Percentiles rank a stretch among this genome's conserved stretches.
Evolutionary conservation across 805 yeast genomes (phyloP).

Genomic region (Clavispora vitiphila): DNA sequence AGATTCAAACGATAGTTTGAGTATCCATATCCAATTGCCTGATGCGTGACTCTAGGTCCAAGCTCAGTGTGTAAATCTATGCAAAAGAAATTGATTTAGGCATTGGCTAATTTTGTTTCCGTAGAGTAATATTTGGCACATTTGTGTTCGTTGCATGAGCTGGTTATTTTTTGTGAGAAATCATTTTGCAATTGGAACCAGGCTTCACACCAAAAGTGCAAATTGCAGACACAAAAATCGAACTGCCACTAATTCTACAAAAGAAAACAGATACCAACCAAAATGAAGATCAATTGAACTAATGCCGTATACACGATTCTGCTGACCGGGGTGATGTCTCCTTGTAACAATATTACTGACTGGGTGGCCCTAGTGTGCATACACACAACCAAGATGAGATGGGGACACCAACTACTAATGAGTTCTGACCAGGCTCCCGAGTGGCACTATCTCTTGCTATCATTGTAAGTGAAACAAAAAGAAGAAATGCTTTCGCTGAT

Average conservation of each 20-base stretch:
- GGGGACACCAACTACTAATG: background rate
- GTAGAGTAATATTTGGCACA: too few species aligned
- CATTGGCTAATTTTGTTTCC: too few species aligned
- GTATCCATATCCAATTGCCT: constrained; percentile 27
- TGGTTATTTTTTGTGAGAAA: too few species aligned
- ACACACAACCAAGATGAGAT: background rate
- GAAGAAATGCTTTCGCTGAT: background rate
- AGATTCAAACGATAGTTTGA: constrained; percentile 21
- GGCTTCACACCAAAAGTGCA: background rate
- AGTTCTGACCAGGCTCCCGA: constrained; percentile 6
- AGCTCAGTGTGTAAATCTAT: too few species aligned
- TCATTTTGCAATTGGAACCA: background rate
- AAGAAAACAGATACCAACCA: too few species aligned
- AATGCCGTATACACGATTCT: too few species aligned
- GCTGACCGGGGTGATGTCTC: too few species aligned
- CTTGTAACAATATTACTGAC: too few species aligned
- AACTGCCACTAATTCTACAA: background rate
- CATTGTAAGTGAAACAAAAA: constrained; percentile 17
- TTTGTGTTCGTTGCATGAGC: too few species aligned
- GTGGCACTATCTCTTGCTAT: constrained; percentile 22
- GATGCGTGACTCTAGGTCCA: too few species aligned
- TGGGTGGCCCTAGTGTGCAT: background rate
- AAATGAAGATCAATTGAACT: too few species aligned
- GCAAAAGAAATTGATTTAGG: too few species aligned
- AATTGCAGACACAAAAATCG: background rate